These are phyloP conservation scores for Stenogyne calaminthoides DNA, from an alignment of 305 asterid species.

Conservation along the genomic window DNA sequence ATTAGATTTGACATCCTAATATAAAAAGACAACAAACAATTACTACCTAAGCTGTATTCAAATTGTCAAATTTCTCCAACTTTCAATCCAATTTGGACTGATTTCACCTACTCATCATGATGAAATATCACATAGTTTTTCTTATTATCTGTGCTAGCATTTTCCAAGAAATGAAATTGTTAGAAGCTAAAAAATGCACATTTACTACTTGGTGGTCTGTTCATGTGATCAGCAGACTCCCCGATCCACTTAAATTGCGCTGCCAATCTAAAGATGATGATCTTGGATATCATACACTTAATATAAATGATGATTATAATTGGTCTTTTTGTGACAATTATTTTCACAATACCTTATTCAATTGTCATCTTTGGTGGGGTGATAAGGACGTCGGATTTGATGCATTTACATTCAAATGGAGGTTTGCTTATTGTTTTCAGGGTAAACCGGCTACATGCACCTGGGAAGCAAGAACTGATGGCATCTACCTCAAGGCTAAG, in stretches of 20 bases:
- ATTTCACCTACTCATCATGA: not conserved
- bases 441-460: not conserved
- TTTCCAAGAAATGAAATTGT: too few species aligned
- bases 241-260: not conserved
- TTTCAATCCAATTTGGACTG: not conserved
- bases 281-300: not conserved
- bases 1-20: not conserved
- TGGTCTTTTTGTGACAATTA: constrained; percentile 10
- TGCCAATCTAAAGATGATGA: constrained; percentile 25
- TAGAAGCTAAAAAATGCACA: too few species aligned
- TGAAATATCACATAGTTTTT: too few species aligned
- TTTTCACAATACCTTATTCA: not conserved
- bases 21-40: not conserved
- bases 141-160: too few species aligned
- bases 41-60: not conserved
- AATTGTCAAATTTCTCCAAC: not conserved
- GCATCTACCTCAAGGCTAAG: not conserved
- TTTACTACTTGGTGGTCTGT: not conserved
- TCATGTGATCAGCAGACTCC: constrained; percentile 23
- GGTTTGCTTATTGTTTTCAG: not conserved
- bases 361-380: constrained; percentile 28
- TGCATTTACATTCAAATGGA: not conserved
- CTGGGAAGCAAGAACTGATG: constrained; percentile 28
- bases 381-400: not conserved
- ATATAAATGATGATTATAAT: not conserved